Evolutionary conservation across 1,284 basidiomycete species (phyloP).

Genomic region (Puccinia coronata): DNA sequence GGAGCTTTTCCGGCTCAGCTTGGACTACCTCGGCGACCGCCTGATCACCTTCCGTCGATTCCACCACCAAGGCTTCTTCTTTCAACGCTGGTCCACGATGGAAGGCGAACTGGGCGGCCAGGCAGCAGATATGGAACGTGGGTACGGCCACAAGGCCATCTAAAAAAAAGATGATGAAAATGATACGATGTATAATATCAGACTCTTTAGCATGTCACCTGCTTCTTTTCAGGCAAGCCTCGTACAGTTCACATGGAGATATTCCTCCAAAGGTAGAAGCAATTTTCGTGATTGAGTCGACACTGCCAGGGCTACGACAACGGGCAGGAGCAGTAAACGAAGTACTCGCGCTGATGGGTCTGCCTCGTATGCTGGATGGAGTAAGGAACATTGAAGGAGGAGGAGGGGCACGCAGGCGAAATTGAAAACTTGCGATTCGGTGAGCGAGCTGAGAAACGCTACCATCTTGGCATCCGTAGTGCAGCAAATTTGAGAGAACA

Average conservation of each 20-base stretch:
- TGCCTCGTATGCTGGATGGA: slow-evolving; percentile 18
- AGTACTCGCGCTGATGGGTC: slow-evolving; percentile 4
- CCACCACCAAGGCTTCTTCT: too few relatives aligned
- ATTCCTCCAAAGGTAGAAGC: slow-evolving; percentile 21
- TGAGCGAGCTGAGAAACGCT: background rate
- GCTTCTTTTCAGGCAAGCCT: background rate
- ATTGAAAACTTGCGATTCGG: slow-evolving; percentile 2
- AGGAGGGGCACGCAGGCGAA: slow-evolving; percentile 12
- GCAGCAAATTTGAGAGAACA: background rate
- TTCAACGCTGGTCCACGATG: slow-evolving; percentile 22
- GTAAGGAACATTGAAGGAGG: slow-evolving; percentile 11
- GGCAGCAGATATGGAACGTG: slow-evolving; percentile 21
- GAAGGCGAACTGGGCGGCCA: slow-evolving; percentile 25
- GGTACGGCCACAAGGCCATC: slow-evolving; percentile 21
- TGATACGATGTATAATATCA: background rate
- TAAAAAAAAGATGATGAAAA: slow-evolving; percentile 1
- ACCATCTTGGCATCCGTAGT: background rate
- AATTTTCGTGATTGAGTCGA: slow-evolving; percentile 22
- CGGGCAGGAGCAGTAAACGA: slow-evolving; percentile 3
- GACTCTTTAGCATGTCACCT: background rate
- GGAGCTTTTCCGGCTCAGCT: background rate
- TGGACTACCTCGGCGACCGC: background rate
- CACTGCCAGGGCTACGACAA: slow-evolving; percentile 7
- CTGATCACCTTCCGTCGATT: background rate
- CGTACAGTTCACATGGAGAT: slow-evolving; percentile 24